Evolutionary conservation across 2,329 filamentous ascomycete genomes (phyloP).

Genomic region (Dactylellina cionopaga): DNA sequence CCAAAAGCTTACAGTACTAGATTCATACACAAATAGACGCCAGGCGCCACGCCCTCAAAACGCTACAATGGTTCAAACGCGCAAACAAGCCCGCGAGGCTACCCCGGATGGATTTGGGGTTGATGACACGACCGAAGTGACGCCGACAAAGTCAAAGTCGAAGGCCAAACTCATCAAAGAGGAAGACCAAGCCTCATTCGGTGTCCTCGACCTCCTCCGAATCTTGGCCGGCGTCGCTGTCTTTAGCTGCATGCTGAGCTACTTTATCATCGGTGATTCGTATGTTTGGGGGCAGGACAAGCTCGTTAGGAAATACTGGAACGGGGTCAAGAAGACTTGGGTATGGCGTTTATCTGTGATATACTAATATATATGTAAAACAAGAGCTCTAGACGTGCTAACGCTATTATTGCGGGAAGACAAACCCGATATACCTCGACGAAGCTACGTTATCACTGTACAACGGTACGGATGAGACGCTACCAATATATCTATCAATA

Average conservation of each 20-base stretch:
- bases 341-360: not conserved
- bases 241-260: conserved; percentile 76
- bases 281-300: conserved; percentile 75
- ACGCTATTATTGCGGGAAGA: conserved; percentile 58
- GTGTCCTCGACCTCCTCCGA: conserved; percentile 73
- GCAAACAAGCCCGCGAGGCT: conserved; percentile 28
- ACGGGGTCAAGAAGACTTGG: conserved; percentile 69
- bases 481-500: conserved; percentile 89
- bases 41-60: no score
- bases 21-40: no score
- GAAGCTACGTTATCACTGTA: conserved; percentile 76
- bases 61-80: conserved; percentile 46
- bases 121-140: conserved; percentile 31
- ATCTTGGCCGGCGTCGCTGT: conserved; percentile 74
- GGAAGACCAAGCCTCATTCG: conserved; percentile 59
- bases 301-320: conserved; percentile 71
- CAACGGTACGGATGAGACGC: conserved; percentile 77
- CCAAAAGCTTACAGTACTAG: no score
- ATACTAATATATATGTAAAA: conserved; percentile 9
- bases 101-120: conserved; percentile 29
- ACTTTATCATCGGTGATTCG: conserved; percentile 78
- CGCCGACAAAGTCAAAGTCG: conserved; percentile 27
- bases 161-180: conserved; percentile 36
- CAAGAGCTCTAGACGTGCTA: not conserved
- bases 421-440: conserved; percentile 75